Conservation (phyloP, 106 monocot genomes). For the Phalaenopsis aphrodite region DNA sequence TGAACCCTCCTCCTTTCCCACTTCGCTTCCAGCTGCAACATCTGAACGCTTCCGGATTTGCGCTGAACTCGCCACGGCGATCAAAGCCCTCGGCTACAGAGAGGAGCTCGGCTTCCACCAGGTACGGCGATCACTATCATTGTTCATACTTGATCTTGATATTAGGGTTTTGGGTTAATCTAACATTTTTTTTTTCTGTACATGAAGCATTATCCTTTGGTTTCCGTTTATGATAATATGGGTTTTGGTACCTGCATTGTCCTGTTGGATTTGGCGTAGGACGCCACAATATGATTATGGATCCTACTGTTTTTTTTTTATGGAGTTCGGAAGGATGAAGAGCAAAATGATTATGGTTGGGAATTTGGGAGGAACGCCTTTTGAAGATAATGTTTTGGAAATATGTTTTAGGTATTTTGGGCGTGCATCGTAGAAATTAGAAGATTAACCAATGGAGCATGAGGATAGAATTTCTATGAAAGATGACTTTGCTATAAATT, state of each 20-base stretch:
- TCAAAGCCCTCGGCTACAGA: slow-evolving; percentile 16
- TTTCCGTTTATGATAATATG: not conserved
- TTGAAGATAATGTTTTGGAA: not conserved
- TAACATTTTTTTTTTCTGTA: not conserved
- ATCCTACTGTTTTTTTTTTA: not conserved
- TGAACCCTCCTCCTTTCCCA: slow-evolving; percentile 5
- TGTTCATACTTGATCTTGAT: not conserved
- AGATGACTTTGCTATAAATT: too few species aligned
- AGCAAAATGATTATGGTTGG: not conserved
- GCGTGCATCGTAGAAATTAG: too few species aligned
- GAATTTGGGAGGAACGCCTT: not conserved
- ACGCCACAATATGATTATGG: too few species aligned
- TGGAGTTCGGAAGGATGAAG: not conserved
- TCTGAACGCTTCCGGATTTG: slow-evolving; percentile 29
- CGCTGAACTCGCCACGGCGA: slow-evolving; percentile 13
- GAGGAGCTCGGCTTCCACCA: slow-evolving; percentile 23
- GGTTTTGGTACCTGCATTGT: not conserved
- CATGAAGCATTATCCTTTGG: not conserved
- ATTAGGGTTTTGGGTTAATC: not conserved
- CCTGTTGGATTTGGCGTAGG: not conserved
- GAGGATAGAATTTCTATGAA: too few species aligned
- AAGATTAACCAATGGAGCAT: too few species aligned
- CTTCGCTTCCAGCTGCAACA: slow-evolving; percentile 18
- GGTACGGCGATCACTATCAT: slow-evolving; percentile 2
- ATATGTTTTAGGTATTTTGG: not conserved